These are phyloP conservation scores for Truncatella angustata DNA, from an alignment of 2,329 filamentous ascomycete genomes.

Conservation along the genomic window DNA sequence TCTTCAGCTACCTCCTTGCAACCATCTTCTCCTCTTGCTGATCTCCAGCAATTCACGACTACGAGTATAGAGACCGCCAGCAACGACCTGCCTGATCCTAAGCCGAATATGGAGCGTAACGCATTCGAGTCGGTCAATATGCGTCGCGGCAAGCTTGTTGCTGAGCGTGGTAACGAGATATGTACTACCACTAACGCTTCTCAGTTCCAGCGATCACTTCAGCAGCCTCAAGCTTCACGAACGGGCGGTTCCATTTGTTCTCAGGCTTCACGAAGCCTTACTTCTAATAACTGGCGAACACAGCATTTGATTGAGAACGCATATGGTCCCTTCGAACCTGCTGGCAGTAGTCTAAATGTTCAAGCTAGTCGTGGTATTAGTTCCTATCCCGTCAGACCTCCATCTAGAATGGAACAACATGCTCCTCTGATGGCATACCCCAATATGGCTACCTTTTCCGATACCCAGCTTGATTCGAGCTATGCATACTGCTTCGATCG, in stretches of 20 bases:
- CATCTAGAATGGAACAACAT: constrained; percentile 16
- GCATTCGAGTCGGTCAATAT: constrained; percentile 27
- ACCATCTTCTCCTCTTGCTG: constrained; percentile 20
- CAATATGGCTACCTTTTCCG: constrained; percentile 14
- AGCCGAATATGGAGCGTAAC: constrained; percentile 25
- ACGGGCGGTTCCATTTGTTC: constrained; percentile 14
- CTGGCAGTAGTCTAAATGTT: constrained; percentile 4
- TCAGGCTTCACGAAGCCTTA: constrained; percentile 19
- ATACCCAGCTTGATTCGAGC: constrained; percentile 24
- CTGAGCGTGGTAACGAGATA: constrained; percentile 18
- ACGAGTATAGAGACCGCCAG: constrained; percentile 19
- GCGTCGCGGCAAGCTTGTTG: constrained; percentile 23
- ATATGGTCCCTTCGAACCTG: constrained; percentile 19
- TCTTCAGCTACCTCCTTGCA: constrained; percentile 21
- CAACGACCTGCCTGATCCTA: constrained; percentile 16
- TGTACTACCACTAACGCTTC: constrained; percentile 10
- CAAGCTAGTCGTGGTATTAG: constrained; percentile 10
- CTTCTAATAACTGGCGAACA: constrained; percentile 29
- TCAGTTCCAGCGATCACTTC: constrained; percentile 13
- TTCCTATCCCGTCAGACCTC: constrained; percentile 13
- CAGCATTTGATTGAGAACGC: constrained; percentile 15
- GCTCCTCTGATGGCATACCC: constrained; percentile 13
- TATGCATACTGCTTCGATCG: constrained; percentile 53
- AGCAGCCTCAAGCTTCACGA: constrained; percentile 17
- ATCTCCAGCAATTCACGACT: constrained; percentile 16